phyloP scores from a whole-genome alignment of 116 monocot genomes.

The Papilionanthe hybrid region DNA sequence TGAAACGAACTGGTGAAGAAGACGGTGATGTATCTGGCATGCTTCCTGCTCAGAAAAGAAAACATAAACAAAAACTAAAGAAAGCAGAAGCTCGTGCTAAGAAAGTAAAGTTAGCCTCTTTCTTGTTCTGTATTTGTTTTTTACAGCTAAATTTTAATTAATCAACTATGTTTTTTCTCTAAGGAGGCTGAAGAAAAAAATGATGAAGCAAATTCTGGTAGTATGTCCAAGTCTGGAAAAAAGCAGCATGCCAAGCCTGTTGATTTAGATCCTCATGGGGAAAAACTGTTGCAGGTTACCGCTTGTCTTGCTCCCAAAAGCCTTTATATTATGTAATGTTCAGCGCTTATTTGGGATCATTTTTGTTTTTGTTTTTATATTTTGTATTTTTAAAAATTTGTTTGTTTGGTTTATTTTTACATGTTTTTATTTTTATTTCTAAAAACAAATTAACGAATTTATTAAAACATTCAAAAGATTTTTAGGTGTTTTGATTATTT shows the following conservation, averaged over 20 bases:
- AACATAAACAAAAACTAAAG: conserved; percentile 85
- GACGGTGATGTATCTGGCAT: conserved; percentile 70
- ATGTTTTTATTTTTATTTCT: too few relatives aligned
- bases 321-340: neutral
- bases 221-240: conserved; percentile 71
- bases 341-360: too few relatives aligned
- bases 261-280: conserved; percentile 91
- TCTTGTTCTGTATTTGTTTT: neutral
- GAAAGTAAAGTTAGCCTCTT: conserved; percentile 40
- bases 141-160: neutral
- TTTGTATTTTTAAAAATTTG: too few relatives aligned
- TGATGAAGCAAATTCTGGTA: conserved; percentile 46
- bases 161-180: neutral
- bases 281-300: conserved; percentile 82
- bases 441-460: too few relatives aligned
- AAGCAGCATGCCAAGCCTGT: conserved; percentile 54
- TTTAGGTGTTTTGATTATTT: too few relatives aligned
- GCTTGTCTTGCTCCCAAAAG: neutral
- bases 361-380: too few relatives aligned
- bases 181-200: conserved; percentile 89
- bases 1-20: conserved; percentile 60
- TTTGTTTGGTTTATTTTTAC: too few relatives aligned
- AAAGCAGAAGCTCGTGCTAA: conserved; percentile 95
- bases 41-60: conserved; percentile 80
- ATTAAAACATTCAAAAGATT: too few relatives aligned